Evolutionary conservation across 2,329 filamentous ascomycete genomes (phyloP).

Genomic region (Plectosphaerella cucumerina): DNA sequence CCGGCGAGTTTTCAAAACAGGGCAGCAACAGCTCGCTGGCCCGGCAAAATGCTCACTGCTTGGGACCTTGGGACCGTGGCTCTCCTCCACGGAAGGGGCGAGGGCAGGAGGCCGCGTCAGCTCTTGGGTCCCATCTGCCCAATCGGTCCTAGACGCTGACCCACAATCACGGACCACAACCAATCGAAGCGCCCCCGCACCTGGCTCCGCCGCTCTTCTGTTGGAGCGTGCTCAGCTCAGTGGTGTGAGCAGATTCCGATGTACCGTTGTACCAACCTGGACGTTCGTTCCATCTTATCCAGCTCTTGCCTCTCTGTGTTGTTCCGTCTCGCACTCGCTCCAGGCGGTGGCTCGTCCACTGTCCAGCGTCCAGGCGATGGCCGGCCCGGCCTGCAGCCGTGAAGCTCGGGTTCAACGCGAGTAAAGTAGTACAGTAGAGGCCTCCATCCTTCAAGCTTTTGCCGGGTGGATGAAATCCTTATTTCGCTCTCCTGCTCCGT

Average conservation of each 20-base stretch:
- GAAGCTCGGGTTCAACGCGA: too few relatives aligned
- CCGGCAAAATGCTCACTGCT: conserved; percentile 35
- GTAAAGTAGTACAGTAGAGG: too few relatives aligned
- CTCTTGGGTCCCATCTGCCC: not conserved
- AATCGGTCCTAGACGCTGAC: conserved; percentile 1
- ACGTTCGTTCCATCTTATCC: not conserved
- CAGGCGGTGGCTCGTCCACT: not conserved
- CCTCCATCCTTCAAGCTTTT: too few relatives aligned
- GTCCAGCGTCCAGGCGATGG: not conserved
- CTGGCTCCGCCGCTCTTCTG: not conserved
- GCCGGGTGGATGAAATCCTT: too few relatives aligned
- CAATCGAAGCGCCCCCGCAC: not conserved
- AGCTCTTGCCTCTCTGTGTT: not conserved
- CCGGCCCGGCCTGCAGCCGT: too few relatives aligned
- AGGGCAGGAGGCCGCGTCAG: conserved; percentile 2
- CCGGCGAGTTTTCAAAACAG: conserved; percentile 3
- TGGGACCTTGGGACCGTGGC: conserved; percentile 8
- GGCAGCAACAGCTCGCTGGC: conserved; percentile 14
- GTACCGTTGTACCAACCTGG: not conserved
- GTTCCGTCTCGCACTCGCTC: not conserved
- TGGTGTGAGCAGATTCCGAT: not conserved
- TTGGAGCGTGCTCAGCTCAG: not conserved
- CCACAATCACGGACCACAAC: not conserved
- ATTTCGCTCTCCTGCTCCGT: too few relatives aligned
- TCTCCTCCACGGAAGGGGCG: not conserved